Evolutionary conservation across 176 grass and related monocot species (phyloP).

Genomic region (Calamus simplicifolius): DNA sequence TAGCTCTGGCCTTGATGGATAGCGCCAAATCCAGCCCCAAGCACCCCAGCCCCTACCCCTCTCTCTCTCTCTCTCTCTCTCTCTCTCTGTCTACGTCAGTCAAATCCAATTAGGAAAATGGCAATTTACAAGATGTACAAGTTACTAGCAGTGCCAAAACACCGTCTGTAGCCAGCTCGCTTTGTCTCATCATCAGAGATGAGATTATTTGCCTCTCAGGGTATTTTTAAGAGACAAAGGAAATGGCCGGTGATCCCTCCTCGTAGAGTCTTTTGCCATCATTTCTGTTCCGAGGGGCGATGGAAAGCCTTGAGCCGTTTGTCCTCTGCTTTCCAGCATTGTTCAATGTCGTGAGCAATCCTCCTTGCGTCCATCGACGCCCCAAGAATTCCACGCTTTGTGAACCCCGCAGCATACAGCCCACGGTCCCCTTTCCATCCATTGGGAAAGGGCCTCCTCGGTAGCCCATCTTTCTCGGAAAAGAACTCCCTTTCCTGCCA

Average conservation of each 20-base stretch:
- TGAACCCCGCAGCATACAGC: constrained; percentile 74
- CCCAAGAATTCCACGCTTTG: constrained; percentile 54
- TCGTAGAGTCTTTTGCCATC: not conserved
- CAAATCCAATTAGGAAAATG: not conserved
- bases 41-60: too few relatives aligned
- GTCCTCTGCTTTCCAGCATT: constrained; percentile 17
- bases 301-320: not conserved
- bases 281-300: constrained; percentile 6
- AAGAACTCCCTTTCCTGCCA: constrained; percentile 68
- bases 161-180: too few relatives aligned
- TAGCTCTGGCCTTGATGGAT: too few relatives aligned
- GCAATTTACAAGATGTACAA: not conserved
- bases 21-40: too few relatives aligned
- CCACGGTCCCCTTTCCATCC: constrained; percentile 77
- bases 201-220: too few relatives aligned
- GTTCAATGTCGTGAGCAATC: constrained; percentile 44
- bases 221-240: not conserved
- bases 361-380: constrained; percentile 59
- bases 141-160: too few relatives aligned
- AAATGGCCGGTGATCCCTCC: not conserved
- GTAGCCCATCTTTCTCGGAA: constrained; percentile 71
- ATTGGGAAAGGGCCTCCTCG: constrained; percentile 46
- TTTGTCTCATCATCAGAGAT: not conserved
- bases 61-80: not conserved
- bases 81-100: not conserved